These are phyloP conservation scores for Penicillium atrosanguineum DNA, from an alignment of 495 filamentous ascomycete species.

Conservation along the genomic window DNA sequence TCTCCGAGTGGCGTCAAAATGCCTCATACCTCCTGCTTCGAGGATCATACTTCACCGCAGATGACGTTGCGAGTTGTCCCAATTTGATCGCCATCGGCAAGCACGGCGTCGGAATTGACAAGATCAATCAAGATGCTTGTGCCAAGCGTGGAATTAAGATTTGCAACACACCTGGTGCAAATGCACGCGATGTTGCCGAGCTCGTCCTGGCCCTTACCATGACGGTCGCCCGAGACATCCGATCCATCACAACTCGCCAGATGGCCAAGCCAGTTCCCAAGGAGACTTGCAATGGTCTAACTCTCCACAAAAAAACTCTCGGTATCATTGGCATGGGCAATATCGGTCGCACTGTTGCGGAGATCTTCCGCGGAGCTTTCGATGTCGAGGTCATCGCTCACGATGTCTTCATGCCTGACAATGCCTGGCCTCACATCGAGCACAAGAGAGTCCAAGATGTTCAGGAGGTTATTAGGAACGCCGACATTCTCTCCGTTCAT, in stretches of 20 bases:
- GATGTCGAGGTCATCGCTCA: conserved; percentile 31
- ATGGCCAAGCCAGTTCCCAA: conserved; percentile 27
- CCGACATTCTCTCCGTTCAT: conserved; percentile 37
- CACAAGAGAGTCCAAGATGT: conserved; percentile 26
- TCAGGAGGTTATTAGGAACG: conserved; percentile 26
- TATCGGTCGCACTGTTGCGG: conserved; percentile 32
- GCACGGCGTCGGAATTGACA: conserved; percentile 51
- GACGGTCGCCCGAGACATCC: conserved; percentile 28
- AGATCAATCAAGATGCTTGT: conserved; percentile 50
- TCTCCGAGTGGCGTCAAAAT: conserved; percentile 23
- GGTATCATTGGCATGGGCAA: conserved; percentile 44
- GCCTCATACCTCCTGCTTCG: conserved; percentile 21
- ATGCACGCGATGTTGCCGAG: conserved; percentile 35
- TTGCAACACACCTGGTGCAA: conserved; percentile 49
- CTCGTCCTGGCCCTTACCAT: conserved; percentile 31
- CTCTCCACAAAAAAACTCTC: conserved; percentile 30
- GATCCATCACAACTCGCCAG: conserved; percentile 30
- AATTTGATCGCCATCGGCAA: conserved; percentile 35
- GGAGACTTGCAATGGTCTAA: conserved; percentile 31
- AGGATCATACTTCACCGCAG: conserved; percentile 25
- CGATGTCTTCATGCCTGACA: conserved; percentile 27
- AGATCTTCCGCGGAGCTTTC: conserved; percentile 35
- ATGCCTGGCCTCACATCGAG: conserved; percentile 29
- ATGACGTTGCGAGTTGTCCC: conserved; percentile 25
- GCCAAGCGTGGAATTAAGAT: conserved; percentile 44